Conservation (phyloP, 2,329 filamentous ascomycete genomes). For the Sporothrix variecibatus region DNA sequence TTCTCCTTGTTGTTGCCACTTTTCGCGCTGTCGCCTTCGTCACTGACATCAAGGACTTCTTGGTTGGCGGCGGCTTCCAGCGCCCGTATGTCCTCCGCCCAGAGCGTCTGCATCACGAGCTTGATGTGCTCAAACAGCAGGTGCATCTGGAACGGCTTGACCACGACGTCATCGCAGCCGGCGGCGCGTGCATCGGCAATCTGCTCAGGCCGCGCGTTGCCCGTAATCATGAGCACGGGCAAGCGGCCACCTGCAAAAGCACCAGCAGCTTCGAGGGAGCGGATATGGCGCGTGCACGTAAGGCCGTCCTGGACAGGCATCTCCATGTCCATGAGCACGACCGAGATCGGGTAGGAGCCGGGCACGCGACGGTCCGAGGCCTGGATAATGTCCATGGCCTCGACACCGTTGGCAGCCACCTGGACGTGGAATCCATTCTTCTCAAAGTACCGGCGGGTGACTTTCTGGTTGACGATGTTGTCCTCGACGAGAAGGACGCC, state of each 20-base stretch:
- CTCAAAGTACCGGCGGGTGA: slow-evolving; percentile 53
- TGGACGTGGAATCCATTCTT: slow-evolving; percentile 53
- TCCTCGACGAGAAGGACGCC: slow-evolving; percentile 61
- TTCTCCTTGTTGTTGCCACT: background rate
- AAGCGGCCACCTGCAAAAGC: slow-evolving; percentile 55
- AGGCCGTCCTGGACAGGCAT: slow-evolving; percentile 75
- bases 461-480: slow-evolving; percentile 62
- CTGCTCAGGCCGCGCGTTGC: slow-evolving; percentile 67
- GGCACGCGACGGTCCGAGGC: slow-evolving; percentile 33
- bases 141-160: slow-evolving; percentile 70
- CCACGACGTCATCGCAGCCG: slow-evolving; percentile 65
- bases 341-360: slow-evolving; percentile 48
- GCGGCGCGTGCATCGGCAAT: slow-evolving; percentile 52
- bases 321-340: slow-evolving; percentile 75
- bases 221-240: slow-evolving; percentile 67
- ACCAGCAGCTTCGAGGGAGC: slow-evolving; percentile 59
- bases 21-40: background rate
- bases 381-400: slow-evolving; percentile 54
- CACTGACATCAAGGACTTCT: background rate
- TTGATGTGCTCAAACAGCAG: slow-evolving; percentile 63
- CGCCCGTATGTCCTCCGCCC: slow-evolving; percentile 24
- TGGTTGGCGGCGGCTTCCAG: background rate
- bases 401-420: slow-evolving; percentile 59
- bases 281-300: slow-evolving; percentile 65
- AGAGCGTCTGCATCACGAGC: slow-evolving; percentile 42